A percentile compares a stretch with the other conserved stretches of the same genome.
Conservation (phyloP, 306 rosid species). For the Senna tora region DNA sequence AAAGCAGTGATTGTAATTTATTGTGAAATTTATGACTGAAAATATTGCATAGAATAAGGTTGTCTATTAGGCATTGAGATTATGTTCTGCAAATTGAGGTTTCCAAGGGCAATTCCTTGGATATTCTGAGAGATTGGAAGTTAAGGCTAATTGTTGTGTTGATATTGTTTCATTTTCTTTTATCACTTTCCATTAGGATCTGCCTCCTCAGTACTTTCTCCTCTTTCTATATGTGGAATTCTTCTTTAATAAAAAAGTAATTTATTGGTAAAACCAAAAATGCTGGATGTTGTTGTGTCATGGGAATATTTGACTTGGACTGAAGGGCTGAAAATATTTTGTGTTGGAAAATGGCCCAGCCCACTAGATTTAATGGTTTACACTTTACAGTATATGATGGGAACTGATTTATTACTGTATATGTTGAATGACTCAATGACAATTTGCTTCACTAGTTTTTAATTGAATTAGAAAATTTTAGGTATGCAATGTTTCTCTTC, state of each 20-base stretch:
- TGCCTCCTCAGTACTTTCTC: background rate
- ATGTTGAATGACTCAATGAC: conserved; percentile 36
- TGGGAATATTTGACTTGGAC: background rate
- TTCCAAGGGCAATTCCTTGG: background rate
- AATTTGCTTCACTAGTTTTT: conserved; percentile 24
- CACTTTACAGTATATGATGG: conserved; percentile 13
- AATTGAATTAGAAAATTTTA: conserved; percentile 40
- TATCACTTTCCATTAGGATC: background rate
- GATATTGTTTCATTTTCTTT: background rate
- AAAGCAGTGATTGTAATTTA: too few species aligned
- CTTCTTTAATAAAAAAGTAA: background rate
- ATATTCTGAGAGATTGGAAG: background rate
- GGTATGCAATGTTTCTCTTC: conserved; percentile 93
- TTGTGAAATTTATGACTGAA: background rate
- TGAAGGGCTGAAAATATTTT: background rate
- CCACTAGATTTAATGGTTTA: too few species aligned
- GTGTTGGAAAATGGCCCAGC: too few species aligned
- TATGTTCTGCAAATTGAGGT: background rate
- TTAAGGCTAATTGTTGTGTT: background rate
- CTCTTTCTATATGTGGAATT: background rate
- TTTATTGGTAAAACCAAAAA: background rate
- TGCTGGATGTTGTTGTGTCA: background rate
- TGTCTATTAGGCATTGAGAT: background rate
- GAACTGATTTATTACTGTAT: background rate
- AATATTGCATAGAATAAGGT: background rate